Evolutionary conservation across 2,329 filamentous ascomycete species (phyloP).

Genomic region (Fusarium foetens): DNA sequence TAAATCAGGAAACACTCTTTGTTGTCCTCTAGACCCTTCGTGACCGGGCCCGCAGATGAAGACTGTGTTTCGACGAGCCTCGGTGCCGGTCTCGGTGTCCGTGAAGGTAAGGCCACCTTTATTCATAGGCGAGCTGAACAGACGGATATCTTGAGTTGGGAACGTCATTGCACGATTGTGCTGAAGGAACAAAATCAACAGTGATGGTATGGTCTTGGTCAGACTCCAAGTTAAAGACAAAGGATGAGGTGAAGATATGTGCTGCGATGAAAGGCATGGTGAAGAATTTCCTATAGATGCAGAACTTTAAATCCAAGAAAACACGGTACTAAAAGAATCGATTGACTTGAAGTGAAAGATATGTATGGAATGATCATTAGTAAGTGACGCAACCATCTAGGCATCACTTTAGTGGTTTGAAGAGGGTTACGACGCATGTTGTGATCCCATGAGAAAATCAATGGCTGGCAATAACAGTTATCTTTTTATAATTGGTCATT

Average conservation of each 20-base stretch:
- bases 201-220: accelerated
- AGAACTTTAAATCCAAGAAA: not conserved
- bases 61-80: not conserved
- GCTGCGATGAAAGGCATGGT: not conserved
- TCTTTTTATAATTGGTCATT: not conserved
- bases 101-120: not conserved
- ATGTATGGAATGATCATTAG: too few relatives aligned
- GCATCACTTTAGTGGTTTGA: accelerated
- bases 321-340: accelerated
- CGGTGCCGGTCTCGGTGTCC: not conserved
- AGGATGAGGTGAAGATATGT: accelerated
- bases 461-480: accelerated
- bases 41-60: accelerated
- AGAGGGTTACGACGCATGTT: not conserved
- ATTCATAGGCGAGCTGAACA: not conserved
- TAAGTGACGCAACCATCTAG: not conserved
- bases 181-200: not conserved
- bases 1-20: not conserved
- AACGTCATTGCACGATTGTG: not conserved
- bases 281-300: accelerated
- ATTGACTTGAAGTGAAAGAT: accelerated
- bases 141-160: accelerated
- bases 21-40: not conserved
- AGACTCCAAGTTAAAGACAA: accelerated
- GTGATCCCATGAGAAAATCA: accelerated